Evolutionary conservation across 352 stramenopile genomes (phyloP).

Genomic region (Phytophthora hybrid): DNA sequence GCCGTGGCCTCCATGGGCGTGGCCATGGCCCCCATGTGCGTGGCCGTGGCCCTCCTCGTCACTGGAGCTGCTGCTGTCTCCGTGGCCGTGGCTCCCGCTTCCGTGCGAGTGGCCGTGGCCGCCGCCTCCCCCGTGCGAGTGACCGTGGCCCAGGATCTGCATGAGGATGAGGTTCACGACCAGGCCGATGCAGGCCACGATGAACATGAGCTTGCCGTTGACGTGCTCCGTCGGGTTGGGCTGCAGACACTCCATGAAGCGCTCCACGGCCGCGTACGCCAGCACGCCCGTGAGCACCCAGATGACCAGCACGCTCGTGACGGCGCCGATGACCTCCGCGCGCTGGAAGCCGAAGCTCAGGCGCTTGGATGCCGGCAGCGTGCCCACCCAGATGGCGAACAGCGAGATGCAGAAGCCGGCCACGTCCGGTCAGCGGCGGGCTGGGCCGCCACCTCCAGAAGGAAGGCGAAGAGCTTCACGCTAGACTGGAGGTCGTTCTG

Average conservation of each 20-base stretch:
- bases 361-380: slow-evolving; percentile 72
- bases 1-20: slow-evolving; percentile 45
- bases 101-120: no score
- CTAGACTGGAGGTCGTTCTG: no score
- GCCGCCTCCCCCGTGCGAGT: no score
- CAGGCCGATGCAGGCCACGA: slow-evolving; percentile 95
- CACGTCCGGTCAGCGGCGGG: no score
- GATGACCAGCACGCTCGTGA: no score
- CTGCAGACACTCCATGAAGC: slow-evolving; percentile 83
- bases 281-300: no score
- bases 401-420: slow-evolving; percentile 81
- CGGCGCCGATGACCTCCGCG: no score
- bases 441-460: no score
- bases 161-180: slow-evolving; percentile 98
- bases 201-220: slow-evolving; percentile 97
- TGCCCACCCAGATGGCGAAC: slow-evolving; percentile 78
- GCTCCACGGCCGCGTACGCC: no score
- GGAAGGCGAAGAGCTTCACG: no score
- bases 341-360: slow-evolving; percentile 96
- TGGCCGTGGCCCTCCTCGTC: slow-evolving; percentile 44
- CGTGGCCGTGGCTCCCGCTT: no score
- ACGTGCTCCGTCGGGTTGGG: slow-evolving; percentile 86
- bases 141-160: no score
- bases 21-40: slow-evolving; percentile 44
- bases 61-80: slow-evolving; percentile 38